Percentiles rank a stretch among this genome's conserved stretches.
These are phyloP conservation scores for Oldenlandia corymbosa DNA, from an alignment of 257 asterid genomes.

Conservation along the genomic window DNA sequence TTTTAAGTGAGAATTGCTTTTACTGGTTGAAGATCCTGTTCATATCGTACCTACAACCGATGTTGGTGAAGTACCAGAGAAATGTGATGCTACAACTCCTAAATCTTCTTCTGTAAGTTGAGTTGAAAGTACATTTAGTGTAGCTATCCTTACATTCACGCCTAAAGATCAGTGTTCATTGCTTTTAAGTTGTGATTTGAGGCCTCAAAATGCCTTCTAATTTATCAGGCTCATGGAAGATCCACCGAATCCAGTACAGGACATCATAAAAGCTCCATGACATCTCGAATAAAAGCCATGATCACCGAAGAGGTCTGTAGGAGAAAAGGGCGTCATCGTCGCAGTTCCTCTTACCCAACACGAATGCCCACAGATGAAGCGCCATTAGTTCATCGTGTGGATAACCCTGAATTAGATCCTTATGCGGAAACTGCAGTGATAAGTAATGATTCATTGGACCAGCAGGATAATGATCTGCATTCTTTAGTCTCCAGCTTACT, in stretches of 20 bases:
- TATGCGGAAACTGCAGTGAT: background rate
- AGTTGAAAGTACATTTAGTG: background rate
- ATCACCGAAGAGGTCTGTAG: conserved; percentile 46
- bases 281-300: conserved; percentile 55
- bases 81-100: conserved; percentile 14
- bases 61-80: conserved; percentile 23
- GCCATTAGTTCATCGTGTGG: conserved; percentile 21
- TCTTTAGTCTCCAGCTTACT: conserved; percentile 19
- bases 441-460: conserved; percentile 6
- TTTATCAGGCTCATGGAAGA: conserved; percentile 31
- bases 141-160: background rate
- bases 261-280: conserved; percentile 62
- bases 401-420: conserved; percentile 9
- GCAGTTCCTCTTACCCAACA: conserved; percentile 56
- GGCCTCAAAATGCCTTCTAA: background rate
- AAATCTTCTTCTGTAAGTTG: conserved; percentile 35
- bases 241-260: conserved; percentile 20
- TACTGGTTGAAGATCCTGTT: conserved; percentile 30
- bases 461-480: conserved; percentile 13
- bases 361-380: conserved; percentile 17
- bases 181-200: conserved; percentile 4
- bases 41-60: conserved; percentile 9
- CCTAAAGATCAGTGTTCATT: background rate
- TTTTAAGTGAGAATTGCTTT: background rate
- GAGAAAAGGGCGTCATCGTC: conserved; percentile 45